These are phyloP conservation scores for Alternaria ethzedia DNA, from an alignment of 2,329 filamentous ascomycete genomes.

Conservation along the genomic window DNA sequence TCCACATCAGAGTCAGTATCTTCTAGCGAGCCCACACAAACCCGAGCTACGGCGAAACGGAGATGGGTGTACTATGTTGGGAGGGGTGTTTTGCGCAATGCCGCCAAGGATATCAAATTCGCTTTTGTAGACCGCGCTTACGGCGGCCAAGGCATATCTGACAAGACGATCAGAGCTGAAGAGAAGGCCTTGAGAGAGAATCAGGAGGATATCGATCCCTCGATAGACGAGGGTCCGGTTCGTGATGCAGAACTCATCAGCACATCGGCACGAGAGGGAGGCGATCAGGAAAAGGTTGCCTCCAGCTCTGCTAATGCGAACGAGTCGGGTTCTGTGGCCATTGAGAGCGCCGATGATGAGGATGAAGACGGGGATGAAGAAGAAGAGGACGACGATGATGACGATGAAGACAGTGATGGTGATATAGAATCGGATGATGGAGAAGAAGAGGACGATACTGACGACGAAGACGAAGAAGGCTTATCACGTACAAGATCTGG, in stretches of 20 bases:
- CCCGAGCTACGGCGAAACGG: constrained; percentile 51
- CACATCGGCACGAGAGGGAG: constrained; percentile 18
- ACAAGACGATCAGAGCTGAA: constrained; percentile 48
- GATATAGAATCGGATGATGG: constrained; percentile 36
- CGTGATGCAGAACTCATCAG: constrained; percentile 38
- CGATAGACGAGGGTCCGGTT: constrained; percentile 54
- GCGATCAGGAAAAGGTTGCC: constrained; percentile 10
- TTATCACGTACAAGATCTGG: constrained; percentile 44
- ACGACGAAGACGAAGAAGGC: constrained; percentile 40
- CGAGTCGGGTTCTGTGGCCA: not conserved
- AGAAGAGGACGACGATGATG: constrained; percentile 30
- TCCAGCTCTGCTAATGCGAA: constrained; percentile 8
- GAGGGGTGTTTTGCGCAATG: constrained; percentile 64
- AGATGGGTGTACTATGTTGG: constrained; percentile 69
- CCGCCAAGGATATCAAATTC: constrained; percentile 62
- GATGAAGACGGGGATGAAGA: constrained; percentile 42
- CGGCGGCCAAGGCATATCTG: constrained; percentile 61
- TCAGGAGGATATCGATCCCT: constrained; percentile 57
- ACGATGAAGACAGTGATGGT: constrained; percentile 32
- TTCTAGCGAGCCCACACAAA: constrained; percentile 46
- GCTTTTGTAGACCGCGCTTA: constrained; percentile 66
- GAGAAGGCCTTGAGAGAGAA: constrained; percentile 48
- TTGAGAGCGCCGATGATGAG: constrained; percentile 1
- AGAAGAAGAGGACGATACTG: constrained; percentile 37
- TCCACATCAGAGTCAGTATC: constrained; percentile 25